Conservation (phyloP, 1,139 yeast species). For the Kodamaea anthophila region DNA sequence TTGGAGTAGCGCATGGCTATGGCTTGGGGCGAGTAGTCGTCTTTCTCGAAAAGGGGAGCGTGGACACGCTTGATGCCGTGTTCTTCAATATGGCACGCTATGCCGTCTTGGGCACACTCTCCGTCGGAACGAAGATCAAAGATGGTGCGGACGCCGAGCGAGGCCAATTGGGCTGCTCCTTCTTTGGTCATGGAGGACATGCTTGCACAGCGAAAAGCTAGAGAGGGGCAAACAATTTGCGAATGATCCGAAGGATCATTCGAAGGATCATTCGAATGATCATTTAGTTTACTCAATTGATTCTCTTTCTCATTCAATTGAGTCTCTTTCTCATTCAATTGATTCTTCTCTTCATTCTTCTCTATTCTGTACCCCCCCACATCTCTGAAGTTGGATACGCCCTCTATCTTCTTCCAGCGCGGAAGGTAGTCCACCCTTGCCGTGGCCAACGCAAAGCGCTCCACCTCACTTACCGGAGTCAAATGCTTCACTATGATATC, state of each 20-base stretch:
- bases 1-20: conserved; percentile 53
- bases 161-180: conserved; percentile 38
- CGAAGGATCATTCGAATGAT: no score
- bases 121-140: conserved; percentile 67
- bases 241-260: no score
- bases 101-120: conserved; percentile 51
- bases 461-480: conserved; percentile 41
- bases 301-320: conserved; percentile 6
- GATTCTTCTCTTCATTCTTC: conserved; percentile 24
- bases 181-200: conserved; percentile 41
- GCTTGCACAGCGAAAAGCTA: conserved; percentile 61
- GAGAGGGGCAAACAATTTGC: conserved; percentile 47
- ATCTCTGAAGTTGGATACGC: conserved; percentile 71
- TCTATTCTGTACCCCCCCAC: conserved; percentile 66
- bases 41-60: conserved; percentile 53
- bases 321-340: conserved; percentile 7
- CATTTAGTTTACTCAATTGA: no score
- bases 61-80: conserved; percentile 49
- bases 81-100: conserved; percentile 25
- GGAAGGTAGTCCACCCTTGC: conserved; percentile 33
- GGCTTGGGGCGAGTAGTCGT: conserved; percentile 61
- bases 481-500: conserved; percentile 50
- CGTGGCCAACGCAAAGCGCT: conserved; percentile 42
- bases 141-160: conserved; percentile 47
- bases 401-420: conserved; percentile 61